Evolutionary conservation across 257 asterid genomes (phyloP).

Genomic region (Solanum appendiculatum): DNA sequence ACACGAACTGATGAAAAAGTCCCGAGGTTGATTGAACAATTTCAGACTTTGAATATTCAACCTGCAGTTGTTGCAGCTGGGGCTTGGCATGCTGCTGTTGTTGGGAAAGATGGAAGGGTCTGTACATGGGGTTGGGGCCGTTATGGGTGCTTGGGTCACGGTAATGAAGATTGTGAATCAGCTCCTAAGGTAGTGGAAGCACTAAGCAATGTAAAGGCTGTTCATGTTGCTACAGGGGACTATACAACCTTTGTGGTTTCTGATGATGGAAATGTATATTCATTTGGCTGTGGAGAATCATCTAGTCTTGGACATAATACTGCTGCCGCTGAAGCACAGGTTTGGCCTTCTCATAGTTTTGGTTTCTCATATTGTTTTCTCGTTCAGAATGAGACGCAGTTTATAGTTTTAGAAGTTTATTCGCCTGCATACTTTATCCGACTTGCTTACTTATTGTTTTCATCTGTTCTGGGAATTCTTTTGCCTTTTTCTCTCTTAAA

Average conservation of each 20-base stretch:
- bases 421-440: background rate
- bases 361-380: background rate
- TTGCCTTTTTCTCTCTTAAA: background rate
- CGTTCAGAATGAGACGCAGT: background rate
- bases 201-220: slow-evolving; percentile 66
- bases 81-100: slow-evolving; percentile 99
- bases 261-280: slow-evolving; percentile 75
- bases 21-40: slow-evolving; percentile 78
- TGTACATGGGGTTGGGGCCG: slow-evolving; percentile 99
- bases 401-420: background rate
- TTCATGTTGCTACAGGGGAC: slow-evolving; percentile 89
- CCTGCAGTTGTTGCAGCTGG: slow-evolving; percentile 94
- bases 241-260: slow-evolving; percentile 93
- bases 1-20: slow-evolving; percentile 72
- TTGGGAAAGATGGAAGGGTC: slow-evolving; percentile 89
- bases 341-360: slow-evolving; percentile 11
- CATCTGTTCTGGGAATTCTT: background rate
- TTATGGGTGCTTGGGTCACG: slow-evolving; percentile 97
- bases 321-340: slow-evolving; percentile 68
- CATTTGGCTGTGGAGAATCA: slow-evolving; percentile 95
- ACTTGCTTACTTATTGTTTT: background rate
- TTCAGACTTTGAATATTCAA: slow-evolving; percentile 65
- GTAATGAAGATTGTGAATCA: slow-evolving; percentile 88
- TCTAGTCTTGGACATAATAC: slow-evolving; percentile 90
- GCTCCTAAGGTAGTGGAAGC: slow-evolving; percentile 89